These are phyloP conservation scores for Barbatosphaeria neglecta DNA, from an alignment of 495 filamentous ascomycete species.

Conservation along the genomic window DNA sequence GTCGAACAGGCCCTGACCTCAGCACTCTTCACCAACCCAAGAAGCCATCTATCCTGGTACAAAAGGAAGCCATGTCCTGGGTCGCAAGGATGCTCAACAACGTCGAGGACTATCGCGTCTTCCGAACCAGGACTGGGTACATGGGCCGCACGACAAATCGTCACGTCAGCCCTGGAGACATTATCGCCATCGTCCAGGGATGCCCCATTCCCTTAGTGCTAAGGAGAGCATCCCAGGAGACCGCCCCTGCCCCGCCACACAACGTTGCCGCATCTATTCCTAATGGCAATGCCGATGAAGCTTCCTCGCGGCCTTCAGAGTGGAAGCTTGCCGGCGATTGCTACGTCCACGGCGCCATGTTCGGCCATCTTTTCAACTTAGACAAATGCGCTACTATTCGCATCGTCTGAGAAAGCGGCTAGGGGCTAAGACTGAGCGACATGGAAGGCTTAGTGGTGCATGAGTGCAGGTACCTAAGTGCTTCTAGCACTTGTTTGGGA, in stretches of 20 bases:
- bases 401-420: neutral
- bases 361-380: neutral
- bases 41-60: neutral
- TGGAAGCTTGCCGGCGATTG: neutral
- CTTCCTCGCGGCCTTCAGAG: neutral
- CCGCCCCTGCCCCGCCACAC: neutral
- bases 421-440: neutral
- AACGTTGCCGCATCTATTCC: neutral
- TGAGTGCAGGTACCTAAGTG: no score
- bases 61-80: neutral
- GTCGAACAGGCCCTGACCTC: neutral
- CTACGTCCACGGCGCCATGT: neutral
- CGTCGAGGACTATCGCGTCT: neutral
- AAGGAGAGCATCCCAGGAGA: neutral
- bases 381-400: neutral
- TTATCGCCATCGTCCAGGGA: neutral
- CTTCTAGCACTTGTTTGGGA: no score
- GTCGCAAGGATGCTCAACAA: neutral
- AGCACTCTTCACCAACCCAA: neutral
- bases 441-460: no score
- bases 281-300: neutral
- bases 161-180: neutral
- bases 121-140: neutral
- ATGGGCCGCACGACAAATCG: neutral
- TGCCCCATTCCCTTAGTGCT: neutral